Evolutionary conservation across 768 basidiomycete genomes (phyloP), one percentile per base, ranked within the genome.

Genomic region (Russula ochroleuca): DNA sequence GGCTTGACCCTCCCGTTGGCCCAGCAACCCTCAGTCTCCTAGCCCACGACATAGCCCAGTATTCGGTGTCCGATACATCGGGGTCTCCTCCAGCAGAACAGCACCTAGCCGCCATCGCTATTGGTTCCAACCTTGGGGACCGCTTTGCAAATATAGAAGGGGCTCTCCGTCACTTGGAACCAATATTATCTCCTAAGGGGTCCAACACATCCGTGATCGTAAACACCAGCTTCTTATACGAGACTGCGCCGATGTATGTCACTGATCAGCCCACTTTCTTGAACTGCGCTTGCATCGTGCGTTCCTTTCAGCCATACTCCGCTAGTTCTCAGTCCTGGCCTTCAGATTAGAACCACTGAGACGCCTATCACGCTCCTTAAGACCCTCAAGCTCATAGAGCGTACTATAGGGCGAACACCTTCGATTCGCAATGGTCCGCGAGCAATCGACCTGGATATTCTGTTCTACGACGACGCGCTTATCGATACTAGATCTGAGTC

Each of bases 171-270:
- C 72, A 87, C 21, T 79, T 98, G 5, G 89, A 92, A 35, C 35
- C 35, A 5, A 35, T 35, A 1, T 7, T 7, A 35, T 35, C 28
- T 28, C 28, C 28, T 28, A 28, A 28, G 28, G 28, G 28, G 28
- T 28, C 28, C 5, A 58, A 31, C 17, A 10, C 21, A 28, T 78
- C 14, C 21, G 66, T 73, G 0, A 68, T 96, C 33, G 73, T 86
- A 23, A 81, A 91, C 69, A 94, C 92, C 1, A 94, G 92, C 71
- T 91, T 94, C 75, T 72, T 98, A 77, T 98, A 98, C 72, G 90
- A 98, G 75, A 94, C 90, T 21, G 80, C 87, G 13, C 92, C 97
- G 0, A 98, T 99, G 97, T 98, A 99, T 72, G 88, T 96, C 48
- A 83, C 83, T 13, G 88, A 97, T 62, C 97, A 99, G 72, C 89